Conservation (phyloP, 306 rosid genomes). For the Lithocarpus polystachyus region DNA sequence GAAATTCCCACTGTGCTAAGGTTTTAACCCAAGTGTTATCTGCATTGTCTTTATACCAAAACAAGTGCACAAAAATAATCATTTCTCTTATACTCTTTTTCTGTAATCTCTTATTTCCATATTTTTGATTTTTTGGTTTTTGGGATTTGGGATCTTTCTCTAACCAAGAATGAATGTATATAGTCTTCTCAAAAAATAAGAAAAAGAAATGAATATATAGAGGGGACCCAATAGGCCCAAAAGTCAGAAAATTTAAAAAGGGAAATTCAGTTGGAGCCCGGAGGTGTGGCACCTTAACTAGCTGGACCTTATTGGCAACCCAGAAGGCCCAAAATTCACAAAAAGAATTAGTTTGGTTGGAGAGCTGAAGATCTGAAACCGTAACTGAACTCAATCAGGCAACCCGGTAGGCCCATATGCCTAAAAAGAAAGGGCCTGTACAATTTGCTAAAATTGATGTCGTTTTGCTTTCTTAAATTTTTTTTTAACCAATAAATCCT, state of each 20-base stretch:
- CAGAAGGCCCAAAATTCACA: not conserved
- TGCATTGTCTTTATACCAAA: not conserved
- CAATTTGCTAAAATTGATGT: not conserved
- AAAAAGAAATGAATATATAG: not conserved
- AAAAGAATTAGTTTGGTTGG: no score
- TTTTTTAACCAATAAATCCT: no score
- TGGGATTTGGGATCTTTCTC: not conserved
- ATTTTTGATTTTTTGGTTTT: not conserved
- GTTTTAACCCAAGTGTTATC: not conserved
- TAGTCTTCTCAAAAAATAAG: no score
- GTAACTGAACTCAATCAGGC: not conserved
- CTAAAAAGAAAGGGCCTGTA: not conserved
- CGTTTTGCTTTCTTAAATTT: not conserved
- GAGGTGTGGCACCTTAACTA: not conserved
- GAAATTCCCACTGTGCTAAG: not conserved
- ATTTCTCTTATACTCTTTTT: not conserved
- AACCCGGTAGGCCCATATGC: not conserved
- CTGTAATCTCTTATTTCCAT: not conserved
- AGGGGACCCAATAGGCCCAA: no score
- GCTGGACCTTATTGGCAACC: not conserved
- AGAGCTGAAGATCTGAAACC: no score
- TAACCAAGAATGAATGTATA: not conserved
- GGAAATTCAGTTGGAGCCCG: no score
- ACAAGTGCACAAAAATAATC: no score
- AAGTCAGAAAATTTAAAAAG: no score